Evolutionary conservation across 2,329 filamentous ascomycete genomes (phyloP), one percentile per base, ranked within the genome.

Genomic region (Aspergillus fumigatus): DNA sequence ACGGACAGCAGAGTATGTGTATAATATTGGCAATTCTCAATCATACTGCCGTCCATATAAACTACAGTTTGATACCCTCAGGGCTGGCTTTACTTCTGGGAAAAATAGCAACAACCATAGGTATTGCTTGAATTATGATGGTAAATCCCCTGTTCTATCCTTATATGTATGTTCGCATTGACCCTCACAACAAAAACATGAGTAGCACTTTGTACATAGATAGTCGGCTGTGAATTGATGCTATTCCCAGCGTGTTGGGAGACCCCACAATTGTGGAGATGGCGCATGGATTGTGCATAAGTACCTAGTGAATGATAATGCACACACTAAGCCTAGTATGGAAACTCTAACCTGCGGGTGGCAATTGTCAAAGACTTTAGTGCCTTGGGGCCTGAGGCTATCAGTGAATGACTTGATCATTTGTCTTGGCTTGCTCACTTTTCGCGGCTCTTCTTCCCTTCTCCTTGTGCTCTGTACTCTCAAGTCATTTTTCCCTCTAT

Each of bases 1-100:
- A 65, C 48, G 49, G 49, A 32, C 59, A 53, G 62, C 47, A 47
- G 59, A 61, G 60, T 35, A n/a, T 47, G 17, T 27, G 45, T 43
- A 49, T 59, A 54, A 49, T 59, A 54, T 55, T 54, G 32, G 53
- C 51, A 47, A 48, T 54, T 52, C 57, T 43, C 52, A 48, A 61
- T 35, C 26, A 50, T 17, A 51, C 32, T 35, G 4, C 10, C 32
- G 14, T 17, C 7, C 51, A 59, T 62, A 45, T 26, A 52, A 57
- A 6, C 32, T 38, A 57, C 56, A 61, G 60, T 55, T 55, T 57
- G 54, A 60, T 62, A 63, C 60, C 59, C 57, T 47, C 50, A 56
- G 54, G 57, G 54, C 53, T 59, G 54, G 54, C 49, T 58, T 23
- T 45, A 21, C 8, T 45, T 23, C 19, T 17, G 32, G 7, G 11